phyloP scores from a whole-genome alignment of 805 yeast species.

The Pichia phayaonensis region DNA sequence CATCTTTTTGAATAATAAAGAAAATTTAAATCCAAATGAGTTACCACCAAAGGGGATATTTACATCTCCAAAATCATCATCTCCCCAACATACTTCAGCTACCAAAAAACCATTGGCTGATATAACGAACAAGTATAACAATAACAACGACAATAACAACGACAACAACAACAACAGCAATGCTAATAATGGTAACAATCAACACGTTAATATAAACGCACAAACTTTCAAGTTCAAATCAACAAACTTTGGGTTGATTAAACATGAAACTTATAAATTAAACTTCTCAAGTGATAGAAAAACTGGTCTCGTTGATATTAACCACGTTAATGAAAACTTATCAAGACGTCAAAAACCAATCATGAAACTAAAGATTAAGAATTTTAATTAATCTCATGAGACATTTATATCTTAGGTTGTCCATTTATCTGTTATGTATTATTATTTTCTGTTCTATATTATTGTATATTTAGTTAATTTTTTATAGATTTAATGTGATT shows the following conservation, averaged over 20 bases:
- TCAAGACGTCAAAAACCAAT: constrained; percentile 27
- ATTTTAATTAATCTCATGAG: not conserved
- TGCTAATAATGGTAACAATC: not conserved
- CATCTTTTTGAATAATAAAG: not conserved
- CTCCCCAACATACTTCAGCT: not conserved
- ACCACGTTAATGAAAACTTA: constrained; percentile 5
- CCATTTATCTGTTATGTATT: not conserved
- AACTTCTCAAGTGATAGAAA: not conserved
- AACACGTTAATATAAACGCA: not conserved
- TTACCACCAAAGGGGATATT: constrained; percentile 11
- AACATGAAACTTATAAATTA: constrained; percentile 18
- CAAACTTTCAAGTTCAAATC: constrained; percentile 33
- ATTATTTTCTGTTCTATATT: not conserved
- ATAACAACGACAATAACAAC: constrained; percentile 8
- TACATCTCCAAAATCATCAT: constrained; percentile 3
- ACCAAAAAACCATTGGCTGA: constrained; percentile 2
- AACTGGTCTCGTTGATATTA: not conserved
- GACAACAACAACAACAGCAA: not conserved
- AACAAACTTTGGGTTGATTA: constrained; percentile 25
- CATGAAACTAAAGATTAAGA: constrained; percentile 18
- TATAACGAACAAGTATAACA: constrained; percentile 10
- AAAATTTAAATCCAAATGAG: not conserved
- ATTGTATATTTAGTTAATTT: not conserved
- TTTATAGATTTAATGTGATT: not conserved
- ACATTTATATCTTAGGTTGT: too few relatives aligned